phyloP scores from a whole-genome alignment of 352 stramenopile species.

The Pythium scleroteichum region DNA sequence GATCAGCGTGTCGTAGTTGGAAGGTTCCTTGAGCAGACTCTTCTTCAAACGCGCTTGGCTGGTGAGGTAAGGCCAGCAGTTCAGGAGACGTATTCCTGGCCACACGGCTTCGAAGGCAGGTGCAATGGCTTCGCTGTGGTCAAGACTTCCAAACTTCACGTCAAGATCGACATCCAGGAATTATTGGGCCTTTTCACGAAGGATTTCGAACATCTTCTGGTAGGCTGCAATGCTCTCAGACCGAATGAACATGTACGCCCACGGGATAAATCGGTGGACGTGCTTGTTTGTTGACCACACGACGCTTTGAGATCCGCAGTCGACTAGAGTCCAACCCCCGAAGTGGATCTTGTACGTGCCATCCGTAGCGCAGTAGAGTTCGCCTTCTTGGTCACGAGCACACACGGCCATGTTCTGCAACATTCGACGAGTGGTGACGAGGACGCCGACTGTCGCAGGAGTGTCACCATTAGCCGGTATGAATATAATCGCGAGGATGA shows the following conservation, averaged over 20 bases:
- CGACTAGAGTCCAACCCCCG: not conserved
- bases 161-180: conserved; percentile 5
- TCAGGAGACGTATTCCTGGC: conserved; percentile 3
- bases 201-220: not conserved
- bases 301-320: not conserved
- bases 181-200: not conserved
- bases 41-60: not conserved
- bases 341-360: conserved; percentile 19
- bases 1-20: not conserved
- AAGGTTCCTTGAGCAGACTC: not conserved
- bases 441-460: conserved; percentile 3
- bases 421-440: conserved; percentile 5
- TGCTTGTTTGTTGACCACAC: not conserved
- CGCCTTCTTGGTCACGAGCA: not conserved
- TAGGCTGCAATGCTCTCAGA: conserved; percentile 1
- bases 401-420: conserved; percentile 1
- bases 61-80: conserved; percentile 2
- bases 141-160: not conserved
- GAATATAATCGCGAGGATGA: not conserved
- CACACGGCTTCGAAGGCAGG: conserved; percentile 1
- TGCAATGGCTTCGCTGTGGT: conserved; percentile 18
- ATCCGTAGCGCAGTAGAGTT: conserved; percentile 8
- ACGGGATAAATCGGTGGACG: conserved; percentile 17
- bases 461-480: too few species aligned
- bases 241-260: conserved; percentile 5